A percentile compares a stretch with the other conserved stretches of the same genome.
Evolutionary conservation across 2,329 filamentous ascomycete species (phyloP).

Genomic region (Pseudopyricularia cyperi): DNA sequence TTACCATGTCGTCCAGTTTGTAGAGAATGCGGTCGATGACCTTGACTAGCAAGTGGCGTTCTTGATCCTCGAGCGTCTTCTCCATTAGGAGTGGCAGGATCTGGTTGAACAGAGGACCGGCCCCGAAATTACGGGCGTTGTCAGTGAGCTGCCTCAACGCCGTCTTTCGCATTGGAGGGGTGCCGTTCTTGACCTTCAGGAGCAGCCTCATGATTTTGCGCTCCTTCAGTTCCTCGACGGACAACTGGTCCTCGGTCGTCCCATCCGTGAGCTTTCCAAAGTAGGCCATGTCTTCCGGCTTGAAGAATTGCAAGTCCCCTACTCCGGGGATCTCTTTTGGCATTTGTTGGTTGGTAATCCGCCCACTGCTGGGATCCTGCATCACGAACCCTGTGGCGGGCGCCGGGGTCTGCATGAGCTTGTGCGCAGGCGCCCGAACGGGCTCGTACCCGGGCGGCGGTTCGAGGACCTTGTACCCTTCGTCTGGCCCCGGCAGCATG

Average conservation of each 20-base stretch:
- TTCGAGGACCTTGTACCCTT: conserved; percentile 86
- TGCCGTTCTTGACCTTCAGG: conserved; percentile 98
- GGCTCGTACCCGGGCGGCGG: conserved; percentile 88
- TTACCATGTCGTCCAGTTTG: conserved; percentile 92
- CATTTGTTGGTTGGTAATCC: conserved; percentile 76
- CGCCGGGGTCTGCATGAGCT: conserved; percentile 59
- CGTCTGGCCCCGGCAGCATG: conserved; percentile 74
- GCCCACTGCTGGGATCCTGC: conserved; percentile 80
- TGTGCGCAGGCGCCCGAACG: conserved; percentile 62
- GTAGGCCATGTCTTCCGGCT: conserved; percentile 96
- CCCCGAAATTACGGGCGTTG: conserved; percentile 91
- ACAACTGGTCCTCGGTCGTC: conserved; percentile 80
- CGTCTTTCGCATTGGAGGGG: conserved; percentile 96
- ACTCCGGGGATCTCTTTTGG: conserved; percentile 94
- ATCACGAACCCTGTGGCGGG: conserved; percentile 89
- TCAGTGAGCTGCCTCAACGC: conserved; percentile 94
- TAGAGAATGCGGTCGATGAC: conserved; percentile 97
- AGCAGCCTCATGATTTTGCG: conserved; percentile 96
- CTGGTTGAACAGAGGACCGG: conserved; percentile 89
- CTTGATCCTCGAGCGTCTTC: conserved; percentile 93
- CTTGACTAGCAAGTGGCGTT: conserved; percentile 95
- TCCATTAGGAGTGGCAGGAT: conserved; percentile 97
- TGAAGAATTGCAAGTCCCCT: conserved; percentile 94
- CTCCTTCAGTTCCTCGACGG: conserved; percentile 92
- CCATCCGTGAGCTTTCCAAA: conserved; percentile 96